Base-by-base conservation (phyloP, 441 rosid species). In the Croton laevigatus region DNA sequence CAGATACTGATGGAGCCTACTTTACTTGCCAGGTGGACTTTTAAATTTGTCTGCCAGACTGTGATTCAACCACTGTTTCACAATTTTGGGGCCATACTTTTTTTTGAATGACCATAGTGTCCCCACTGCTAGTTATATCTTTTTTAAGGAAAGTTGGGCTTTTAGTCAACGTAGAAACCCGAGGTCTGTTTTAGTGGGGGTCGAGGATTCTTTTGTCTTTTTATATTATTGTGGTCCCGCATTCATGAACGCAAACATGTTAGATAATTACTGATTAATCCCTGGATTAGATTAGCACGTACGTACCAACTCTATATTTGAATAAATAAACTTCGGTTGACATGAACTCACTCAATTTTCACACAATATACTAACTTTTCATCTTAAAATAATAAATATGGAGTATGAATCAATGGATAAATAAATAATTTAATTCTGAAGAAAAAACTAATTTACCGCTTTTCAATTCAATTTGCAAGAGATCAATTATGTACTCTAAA, bases 1-100 rank as follows among this genome's bases (percentile, higher is more conserved):
- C 66, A 64, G 62, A 71, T 72, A 17, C 55, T 58, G 49, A 45
- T 59, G 54, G 72, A 73, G 65, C 68, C 81, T 65, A 78, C 69
- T 65, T 3, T 5, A 13, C 52, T 38, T 58, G 76, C 80, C 86
- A 76, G 59, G 63, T 80, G 40, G 48, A 45, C 3, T 12, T 10
- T 1, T 0, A 6, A 22, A 23, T 38, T 14, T 10, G 42, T 12
- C 1, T 8, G 55, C 42, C 64, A 71, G 58, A n/a, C 49, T 58
- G 62, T 38, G 38, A n/a, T 12, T 51, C 11, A 27, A 42, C 63
- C 63, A 6, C 7, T 8, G 22, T 71, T 70, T 52, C 38, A 40
- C 60, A 71, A 38, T 51, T 54, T 54, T n/a, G 20, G 16, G 52
- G n/a, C 32, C 20, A 11, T 55, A 59, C 32, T 38, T 38, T 13